A percentile compares a stretch with the other conserved stretches of the same genome.
phyloP scores from a whole-genome alignment of 805 yeast species.

The Suhomyces sp. region DNA sequence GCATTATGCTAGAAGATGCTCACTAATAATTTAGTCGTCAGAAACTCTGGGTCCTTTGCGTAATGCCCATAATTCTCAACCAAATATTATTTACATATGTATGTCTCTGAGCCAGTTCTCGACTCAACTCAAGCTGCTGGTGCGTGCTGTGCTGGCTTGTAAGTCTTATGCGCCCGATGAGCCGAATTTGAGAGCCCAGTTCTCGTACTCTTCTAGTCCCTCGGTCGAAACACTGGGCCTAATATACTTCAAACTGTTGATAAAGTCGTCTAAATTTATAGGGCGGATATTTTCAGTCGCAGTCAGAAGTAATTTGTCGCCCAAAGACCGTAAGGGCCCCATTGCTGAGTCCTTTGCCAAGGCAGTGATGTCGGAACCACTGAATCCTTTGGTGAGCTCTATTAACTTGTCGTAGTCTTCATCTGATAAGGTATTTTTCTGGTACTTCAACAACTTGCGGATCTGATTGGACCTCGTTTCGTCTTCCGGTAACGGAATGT shows the following conservation, averaged over 20 bases:
- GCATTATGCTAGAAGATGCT: neutral
- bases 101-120: too few relatives aligned
- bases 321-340: conserved; percentile 91
- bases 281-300: conserved; percentile 78
- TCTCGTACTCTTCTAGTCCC: conserved; percentile 75
- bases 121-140: too few relatives aligned
- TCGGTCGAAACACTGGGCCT: conserved; percentile 86
- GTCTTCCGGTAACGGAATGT: conserved; percentile 89
- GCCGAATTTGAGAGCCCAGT: conserved; percentile 86
- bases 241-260: conserved; percentile 69
- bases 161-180: conserved; percentile 65
- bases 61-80: too few relatives aligned
- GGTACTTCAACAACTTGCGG: conserved; percentile 61
- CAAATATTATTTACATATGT: too few relatives aligned
- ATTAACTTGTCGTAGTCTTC: conserved; percentile 61
- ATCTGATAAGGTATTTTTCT: conserved; percentile 65
- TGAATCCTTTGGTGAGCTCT: conserved; percentile 70
- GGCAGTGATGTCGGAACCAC: conserved; percentile 93
- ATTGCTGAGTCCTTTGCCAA: conserved; percentile 95
- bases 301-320: conserved; percentile 71
- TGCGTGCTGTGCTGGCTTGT: too few relatives aligned
- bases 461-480: conserved; percentile 78
- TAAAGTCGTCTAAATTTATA: conserved; percentile 68
- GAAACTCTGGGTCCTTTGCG: too few relatives aligned
- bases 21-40: neutral